These are phyloP conservation scores for Penstemon newberryi DNA, from an alignment of 257 asterid species.

Conservation along the genomic window DNA sequence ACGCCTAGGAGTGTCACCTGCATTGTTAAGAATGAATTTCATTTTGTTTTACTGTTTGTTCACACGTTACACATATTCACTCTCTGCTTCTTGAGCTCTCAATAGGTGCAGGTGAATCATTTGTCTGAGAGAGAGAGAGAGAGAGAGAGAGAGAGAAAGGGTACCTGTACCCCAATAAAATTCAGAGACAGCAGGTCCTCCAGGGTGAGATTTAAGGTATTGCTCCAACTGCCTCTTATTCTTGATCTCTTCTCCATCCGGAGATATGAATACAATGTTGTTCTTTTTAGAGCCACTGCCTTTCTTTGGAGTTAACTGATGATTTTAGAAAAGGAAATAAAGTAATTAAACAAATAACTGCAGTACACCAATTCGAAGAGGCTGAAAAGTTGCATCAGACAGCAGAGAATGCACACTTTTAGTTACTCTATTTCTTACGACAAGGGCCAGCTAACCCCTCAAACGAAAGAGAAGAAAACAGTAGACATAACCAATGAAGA, in stretches of 20 bases:
- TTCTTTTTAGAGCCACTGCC: slow-evolving; percentile 37
- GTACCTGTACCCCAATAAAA: slow-evolving; percentile 63
- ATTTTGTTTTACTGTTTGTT: too few relatives aligned
- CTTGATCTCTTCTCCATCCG: slow-evolving; percentile 67
- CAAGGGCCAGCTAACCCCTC: neutral
- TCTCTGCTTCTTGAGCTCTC: too few relatives aligned
- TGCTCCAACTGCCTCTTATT: slow-evolving; percentile 58
- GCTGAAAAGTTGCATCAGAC: neutral
- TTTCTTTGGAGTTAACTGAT: slow-evolving; percentile 45
- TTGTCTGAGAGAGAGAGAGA: slow-evolving; percentile 2
- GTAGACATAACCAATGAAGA: neutral
- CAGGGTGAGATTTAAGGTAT: slow-evolving; percentile 71
- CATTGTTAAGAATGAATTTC: too few relatives aligned
- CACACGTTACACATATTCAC: too few relatives aligned
- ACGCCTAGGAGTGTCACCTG: slow-evolving; percentile 7
- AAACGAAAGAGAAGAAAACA: neutral
- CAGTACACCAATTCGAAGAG: neutral
- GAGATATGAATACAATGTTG: slow-evolving; percentile 49
- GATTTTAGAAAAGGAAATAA: too few relatives aligned
- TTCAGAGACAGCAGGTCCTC: slow-evolving; percentile 47
- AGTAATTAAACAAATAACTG: neutral
- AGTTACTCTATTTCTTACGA: neutral
- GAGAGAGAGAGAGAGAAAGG: slow-evolving; percentile 10
- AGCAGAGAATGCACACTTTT: neutral
- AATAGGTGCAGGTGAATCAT: neutral